Evolutionary conservation across 345 rosid species (phyloP).

Genomic region (Chamaenerion angustifolium): DNA sequence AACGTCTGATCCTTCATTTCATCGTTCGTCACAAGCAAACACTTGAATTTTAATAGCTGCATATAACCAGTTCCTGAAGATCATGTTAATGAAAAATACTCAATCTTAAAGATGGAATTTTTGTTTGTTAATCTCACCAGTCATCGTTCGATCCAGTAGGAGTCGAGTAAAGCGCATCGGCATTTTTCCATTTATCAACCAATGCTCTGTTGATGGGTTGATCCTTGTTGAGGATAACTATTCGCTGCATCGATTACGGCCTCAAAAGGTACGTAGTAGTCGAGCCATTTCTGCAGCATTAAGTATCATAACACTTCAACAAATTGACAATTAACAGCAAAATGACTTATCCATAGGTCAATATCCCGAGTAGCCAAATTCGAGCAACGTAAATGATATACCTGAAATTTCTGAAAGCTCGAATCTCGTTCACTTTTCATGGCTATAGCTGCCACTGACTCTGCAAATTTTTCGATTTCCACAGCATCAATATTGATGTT

Average conservation of each 20-base stretch:
- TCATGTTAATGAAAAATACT: constrained; percentile 8
- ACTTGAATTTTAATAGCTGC: constrained; percentile 60
- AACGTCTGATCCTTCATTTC: constrained; percentile 77
- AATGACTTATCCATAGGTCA: too few species aligned
- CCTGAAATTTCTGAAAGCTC: constrained; percentile 55
- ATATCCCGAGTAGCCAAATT: too few species aligned
- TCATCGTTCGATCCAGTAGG: constrained; percentile 73
- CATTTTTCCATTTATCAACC: constrained; percentile 49
- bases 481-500: too few species aligned
- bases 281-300: constrained; percentile 53
- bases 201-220: constrained; percentile 24
- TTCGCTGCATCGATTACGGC: constrained; percentile 65
- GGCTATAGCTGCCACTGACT: constrained; percentile 49
- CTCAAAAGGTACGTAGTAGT: constrained; percentile 55
- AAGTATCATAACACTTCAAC: not conserved
- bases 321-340: not conserved
- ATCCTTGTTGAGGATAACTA: constrained; percentile 31
- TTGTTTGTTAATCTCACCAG: constrained; percentile 32
- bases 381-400: constrained; percentile 5
- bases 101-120: not conserved
- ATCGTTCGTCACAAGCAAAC: constrained; percentile 55
- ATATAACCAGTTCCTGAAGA: constrained; percentile 72
- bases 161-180: constrained; percentile 48
- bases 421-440: constrained; percentile 34
- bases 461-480: constrained; percentile 50